Conservation (phyloP, 1,139 yeast species). For the Taphrina flavorubra region DNA sequence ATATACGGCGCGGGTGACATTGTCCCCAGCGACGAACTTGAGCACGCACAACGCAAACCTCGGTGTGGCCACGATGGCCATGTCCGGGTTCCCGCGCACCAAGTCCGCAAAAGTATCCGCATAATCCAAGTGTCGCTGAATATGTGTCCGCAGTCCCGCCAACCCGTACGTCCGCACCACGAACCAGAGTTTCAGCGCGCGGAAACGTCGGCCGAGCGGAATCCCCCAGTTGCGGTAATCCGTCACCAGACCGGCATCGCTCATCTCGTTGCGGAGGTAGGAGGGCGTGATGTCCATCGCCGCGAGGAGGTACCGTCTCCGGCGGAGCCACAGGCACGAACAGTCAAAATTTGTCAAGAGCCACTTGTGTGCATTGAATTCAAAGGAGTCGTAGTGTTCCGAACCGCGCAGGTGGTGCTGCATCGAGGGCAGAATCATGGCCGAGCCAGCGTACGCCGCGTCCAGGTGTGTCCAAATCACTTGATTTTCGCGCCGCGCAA, state of each 20-base stretch:
- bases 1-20: slow-evolving; percentile 44
- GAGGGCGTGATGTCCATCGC: slow-evolving; percentile 47
- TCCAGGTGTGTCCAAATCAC: slow-evolving; percentile 46
- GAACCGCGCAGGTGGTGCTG: slow-evolving; percentile 44
- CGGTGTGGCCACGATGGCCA: slow-evolving; percentile 44
- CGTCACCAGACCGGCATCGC: slow-evolving; percentile 46
- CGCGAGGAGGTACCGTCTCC: slow-evolving; percentile 44
- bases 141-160: slow-evolving; percentile 45
- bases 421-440: slow-evolving; percentile 46
- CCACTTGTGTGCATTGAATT: slow-evolving; percentile 48
- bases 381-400: slow-evolving; percentile 46
- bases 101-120: slow-evolving; percentile 44
- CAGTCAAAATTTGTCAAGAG: slow-evolving; percentile 47
- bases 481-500: slow-evolving; percentile 33
- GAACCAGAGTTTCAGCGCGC: slow-evolving; percentile 47
- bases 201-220: slow-evolving; percentile 47
- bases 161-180: slow-evolving; percentile 47
- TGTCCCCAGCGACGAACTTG: slow-evolving; percentile 38
- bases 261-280: slow-evolving; percentile 45
- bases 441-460: slow-evolving; percentile 48
- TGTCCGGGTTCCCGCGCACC: slow-evolving; percentile 41
- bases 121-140: slow-evolving; percentile 41
- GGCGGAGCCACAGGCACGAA: slow-evolving; percentile 45
- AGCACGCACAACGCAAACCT: slow-evolving; percentile 46
- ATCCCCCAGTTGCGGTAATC: slow-evolving; percentile 48